Base-by-base conservation (phyloP, 768 basidiomycete genomes). In the Phanerochaete sordida region DNA sequence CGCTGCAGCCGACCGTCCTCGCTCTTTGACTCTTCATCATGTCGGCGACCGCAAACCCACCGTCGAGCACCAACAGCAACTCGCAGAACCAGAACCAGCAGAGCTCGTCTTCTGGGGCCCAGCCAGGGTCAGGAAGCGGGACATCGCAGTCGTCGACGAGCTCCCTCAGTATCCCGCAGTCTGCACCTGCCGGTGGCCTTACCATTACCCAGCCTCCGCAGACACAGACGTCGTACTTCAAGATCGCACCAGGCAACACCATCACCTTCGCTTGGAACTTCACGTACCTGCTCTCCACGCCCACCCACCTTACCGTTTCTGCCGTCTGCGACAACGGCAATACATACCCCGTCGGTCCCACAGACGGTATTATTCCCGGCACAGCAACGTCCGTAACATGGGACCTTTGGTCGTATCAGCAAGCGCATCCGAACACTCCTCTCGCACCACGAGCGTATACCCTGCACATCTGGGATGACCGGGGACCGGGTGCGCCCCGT, bases 211-310 rank as follows among this genome's bases (percentile, higher is more conserved):
- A 91, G 69, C 95, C 95, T 0, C 90, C 91, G 0, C 82, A 86
- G 64, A 89, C 90, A 9, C 82, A 85, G 33, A 87, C 89, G 2
- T 91, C 92, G 24, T 96, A 85, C 78, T 96, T 85, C 79, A 94
- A 95, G 81, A 90, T 97, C 69, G 90, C 92, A 0, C 75, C 77
- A 0, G 78, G 77, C 52, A 81, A 91, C 64, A 75, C 78, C 61
- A 84, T 97, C 69, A 96, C 93, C 23, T 92, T 97, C 71, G 95
- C 81, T 12, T 97, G 94, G 95, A 93, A 93, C 74, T 82, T 93
- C 67, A 92, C 91, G 16, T 79, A 79, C 59, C 76, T 98, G 44
- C 75, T 88, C 64, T 82, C 78, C 44, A 86, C 82, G 0, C 94
- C 94, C 0, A 83, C 85, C 2, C 79, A 79, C 64, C 81, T 96